Evolutionary conservation across 805 yeast species (phyloP), one percentile per base, ranked within the genome.

Genomic region (Barnettozyma botsteinii): DNA sequence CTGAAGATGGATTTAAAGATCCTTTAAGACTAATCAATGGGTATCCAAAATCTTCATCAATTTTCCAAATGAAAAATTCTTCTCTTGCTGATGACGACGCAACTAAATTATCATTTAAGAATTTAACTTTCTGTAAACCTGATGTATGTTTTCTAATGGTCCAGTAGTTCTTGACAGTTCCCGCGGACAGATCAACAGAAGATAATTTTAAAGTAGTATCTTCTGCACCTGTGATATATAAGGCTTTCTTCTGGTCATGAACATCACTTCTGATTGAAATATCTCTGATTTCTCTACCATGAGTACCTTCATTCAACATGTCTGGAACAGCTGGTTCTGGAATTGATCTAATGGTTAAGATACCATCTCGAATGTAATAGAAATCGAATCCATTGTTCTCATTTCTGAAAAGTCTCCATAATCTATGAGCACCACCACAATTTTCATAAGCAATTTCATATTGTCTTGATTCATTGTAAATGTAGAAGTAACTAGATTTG

Each of bases 371-470:
- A 11, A 84, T 76, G 55, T 76, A 84, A 18, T 70, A 64, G 47
- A 86, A 75, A 33, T 70, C 65, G 47, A 59, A 72, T 53, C 10
- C 53, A 4, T 50, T 48, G 12, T 47, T 18, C 12, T 19, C 52
- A 4, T 52, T 47, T 6, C 44, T 37, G 34, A 61, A 53, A 20
- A 84, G 62, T 25, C 72, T 69, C 96, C 97, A 93, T 43, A 77
- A 74, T 44, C 98, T 70, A 57, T 89, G 96, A 4, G 93, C 76
- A 3, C 98, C 98, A 21, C 98, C 98, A 60, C 98, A 93, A 12
- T 70, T 60, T 46, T 79, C 86, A 42, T 79, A 73, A 35, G 75
- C 66, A 2, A 86, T 57, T 56, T 88, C 96, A 38, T 70, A 67
- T 49, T 85, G 88, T 31, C 71, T 66, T 2, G 88, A 76, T 53